phyloP scores from a whole-genome alignment of 2,329 filamentous ascomycete genomes.

The Chaetomium sp. region DNA sequence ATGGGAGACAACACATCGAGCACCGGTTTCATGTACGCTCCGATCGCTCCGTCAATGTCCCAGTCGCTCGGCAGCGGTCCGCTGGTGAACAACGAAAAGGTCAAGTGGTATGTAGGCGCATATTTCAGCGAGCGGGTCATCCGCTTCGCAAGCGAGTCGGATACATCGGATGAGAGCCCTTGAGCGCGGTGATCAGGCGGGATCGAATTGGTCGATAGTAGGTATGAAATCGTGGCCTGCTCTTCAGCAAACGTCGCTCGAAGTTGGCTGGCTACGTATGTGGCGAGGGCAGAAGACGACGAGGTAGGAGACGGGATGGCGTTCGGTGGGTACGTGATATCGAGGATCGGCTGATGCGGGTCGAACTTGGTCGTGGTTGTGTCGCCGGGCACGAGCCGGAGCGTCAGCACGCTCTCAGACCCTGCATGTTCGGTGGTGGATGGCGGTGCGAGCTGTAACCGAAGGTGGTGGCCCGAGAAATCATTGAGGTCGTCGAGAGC shows the following conservation, averaged over 20 bases:
- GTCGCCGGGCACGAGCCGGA: slow-evolving; percentile 62
- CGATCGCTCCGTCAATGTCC: slow-evolving; percentile 79
- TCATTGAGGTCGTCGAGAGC: slow-evolving; percentile 81
- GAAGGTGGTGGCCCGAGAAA: slow-evolving; percentile 76
- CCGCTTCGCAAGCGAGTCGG: slow-evolving; percentile 57
- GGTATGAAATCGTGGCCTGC: slow-evolving; percentile 73
- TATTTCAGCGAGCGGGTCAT: slow-evolving; percentile 85
- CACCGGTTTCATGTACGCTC: slow-evolving; percentile 74
- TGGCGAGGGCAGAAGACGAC: slow-evolving; percentile 65
- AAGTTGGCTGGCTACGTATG: slow-evolving; percentile 72
- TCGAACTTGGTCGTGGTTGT: slow-evolving; percentile 58
- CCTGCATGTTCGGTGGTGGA: slow-evolving; percentile 29
- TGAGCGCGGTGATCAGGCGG: slow-evolving; percentile 41
- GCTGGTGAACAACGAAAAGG: slow-evolving; percentile 89
- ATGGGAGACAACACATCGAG: slow-evolving; percentile 73
- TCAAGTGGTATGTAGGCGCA: slow-evolving; percentile 87
- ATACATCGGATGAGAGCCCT: slow-evolving; percentile 43
- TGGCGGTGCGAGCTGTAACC: slow-evolving; percentile 55
- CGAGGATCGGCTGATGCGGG: slow-evolving; percentile 62
- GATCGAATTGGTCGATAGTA: slow-evolving; percentile 55
- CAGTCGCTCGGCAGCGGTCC: slow-evolving; percentile 73
- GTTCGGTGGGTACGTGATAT: slow-evolving; percentile 69
- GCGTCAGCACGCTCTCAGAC: slow-evolving; percentile 55
- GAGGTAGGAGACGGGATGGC: slow-evolving; percentile 61
- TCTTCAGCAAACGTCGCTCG: slow-evolving; percentile 79